Evolutionary conservation across 208 protist genomes (phyloP).

Genomic region (Entamoeba dispar): DNA sequence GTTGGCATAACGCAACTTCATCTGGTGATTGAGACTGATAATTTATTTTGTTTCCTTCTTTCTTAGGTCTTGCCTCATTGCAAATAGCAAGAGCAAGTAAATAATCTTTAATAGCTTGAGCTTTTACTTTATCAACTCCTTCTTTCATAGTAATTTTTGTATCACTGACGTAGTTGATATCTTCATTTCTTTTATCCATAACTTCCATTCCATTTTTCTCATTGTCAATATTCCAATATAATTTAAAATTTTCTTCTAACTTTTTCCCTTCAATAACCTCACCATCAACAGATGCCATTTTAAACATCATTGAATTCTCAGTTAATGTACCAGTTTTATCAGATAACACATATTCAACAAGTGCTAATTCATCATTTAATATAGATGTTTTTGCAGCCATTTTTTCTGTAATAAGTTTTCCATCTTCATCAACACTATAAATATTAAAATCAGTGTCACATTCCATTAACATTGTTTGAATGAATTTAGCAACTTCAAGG

Average conservation of each 20-base stretch:
- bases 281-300: not conserved
- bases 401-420: not conserved
- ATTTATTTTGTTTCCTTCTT: not conserved
- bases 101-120: not conserved
- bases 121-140: not conserved
- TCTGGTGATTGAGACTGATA: slow-evolving; percentile 24
- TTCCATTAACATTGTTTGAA: not conserved
- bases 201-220: not conserved
- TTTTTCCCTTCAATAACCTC: not conserved
- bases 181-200: not conserved
- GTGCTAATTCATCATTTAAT: not conserved
- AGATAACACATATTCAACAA: slow-evolving; percentile 45
- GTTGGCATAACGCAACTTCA: slow-evolving; percentile 14
- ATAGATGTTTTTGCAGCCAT: not conserved
- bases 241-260: not conserved
- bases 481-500: slow-evolving; percentile 3
- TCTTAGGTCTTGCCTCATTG: not conserved
- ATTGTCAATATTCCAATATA: not conserved
- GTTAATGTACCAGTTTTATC: slow-evolving; percentile 61
- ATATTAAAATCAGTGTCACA: not conserved
- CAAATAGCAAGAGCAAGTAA: not conserved
- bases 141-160: not conserved
- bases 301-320: not conserved
- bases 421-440: not conserved
- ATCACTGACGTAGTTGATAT: not conserved